These are phyloP conservation scores for Suillus brevipes DNA, from an alignment of 768 basidiomycete genomes.

Conservation along the genomic window DNA sequence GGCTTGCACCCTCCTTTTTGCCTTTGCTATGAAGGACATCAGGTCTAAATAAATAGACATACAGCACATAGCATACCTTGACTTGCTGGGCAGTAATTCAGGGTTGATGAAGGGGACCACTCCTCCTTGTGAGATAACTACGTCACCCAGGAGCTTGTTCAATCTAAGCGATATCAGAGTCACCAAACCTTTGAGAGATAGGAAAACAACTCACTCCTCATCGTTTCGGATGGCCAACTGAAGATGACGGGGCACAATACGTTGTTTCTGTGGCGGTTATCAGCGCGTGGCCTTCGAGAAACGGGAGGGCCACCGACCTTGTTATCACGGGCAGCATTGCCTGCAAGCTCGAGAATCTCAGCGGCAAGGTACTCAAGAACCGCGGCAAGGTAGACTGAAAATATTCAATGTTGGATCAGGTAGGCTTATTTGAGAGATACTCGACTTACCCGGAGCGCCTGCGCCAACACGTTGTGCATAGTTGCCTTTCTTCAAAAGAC, in stretches of 20 bases:
- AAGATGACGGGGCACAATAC: conserved; percentile 91
- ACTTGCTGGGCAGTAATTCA: conserved; percentile 35
- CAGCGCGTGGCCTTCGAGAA: neutral
- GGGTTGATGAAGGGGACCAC: conserved; percentile 70
- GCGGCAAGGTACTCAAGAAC: conserved; percentile 92
- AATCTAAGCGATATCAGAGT: conserved; percentile 39
- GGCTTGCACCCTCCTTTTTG: conserved; percentile 35
- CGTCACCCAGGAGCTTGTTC: conserved; percentile 80
- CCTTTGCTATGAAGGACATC: conserved; percentile 29
- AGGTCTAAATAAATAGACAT: neutral
- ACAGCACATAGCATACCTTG: conserved; percentile 22
- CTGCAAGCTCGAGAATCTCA: conserved; percentile 91
- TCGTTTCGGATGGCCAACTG: conserved; percentile 93
- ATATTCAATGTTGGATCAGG: neutral
- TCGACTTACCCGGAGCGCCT: conserved; percentile 71
- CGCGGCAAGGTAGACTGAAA: conserved; percentile 80
- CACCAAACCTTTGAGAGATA: neutral
- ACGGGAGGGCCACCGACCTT: conserved; percentile 21
- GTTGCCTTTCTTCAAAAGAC: conserved; percentile 85
- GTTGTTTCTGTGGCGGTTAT: conserved; percentile 59
- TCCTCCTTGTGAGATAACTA: conserved; percentile 91
- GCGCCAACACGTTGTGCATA: conserved; percentile 88
- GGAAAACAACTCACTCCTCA: conserved; percentile 58
- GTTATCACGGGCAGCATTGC: conserved; percentile 61
- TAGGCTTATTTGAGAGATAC: neutral